phyloP scores from a whole-genome alignment of 2,329 filamentous ascomycete species.

The Hypoxylon sp. region DNA sequence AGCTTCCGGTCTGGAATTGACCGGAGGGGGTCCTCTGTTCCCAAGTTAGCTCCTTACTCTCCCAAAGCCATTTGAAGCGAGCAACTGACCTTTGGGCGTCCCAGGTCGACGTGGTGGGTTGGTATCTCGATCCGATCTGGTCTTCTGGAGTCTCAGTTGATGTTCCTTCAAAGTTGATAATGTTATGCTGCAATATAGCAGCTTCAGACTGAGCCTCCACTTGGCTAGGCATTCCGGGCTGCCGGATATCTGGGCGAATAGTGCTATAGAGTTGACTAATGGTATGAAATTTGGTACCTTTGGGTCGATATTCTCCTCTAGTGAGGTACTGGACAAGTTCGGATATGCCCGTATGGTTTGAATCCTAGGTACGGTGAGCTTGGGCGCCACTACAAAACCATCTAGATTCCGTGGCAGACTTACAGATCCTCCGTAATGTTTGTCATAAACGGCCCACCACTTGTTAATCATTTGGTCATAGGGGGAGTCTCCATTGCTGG shows the following conservation, averaged over 20 bases:
- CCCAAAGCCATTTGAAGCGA: neutral
- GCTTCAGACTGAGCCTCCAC: constrained; percentile 37
- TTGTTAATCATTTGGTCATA: constrained; percentile 85
- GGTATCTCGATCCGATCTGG: constrained; percentile 49
- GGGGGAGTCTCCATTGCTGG: constrained; percentile 63
- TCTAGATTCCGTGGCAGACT: too few relatives aligned
- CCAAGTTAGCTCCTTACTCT: constrained; percentile 28
- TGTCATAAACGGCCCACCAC: constrained; percentile 96
- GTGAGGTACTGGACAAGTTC: constrained; percentile 62
- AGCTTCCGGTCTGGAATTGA: constrained; percentile 82
- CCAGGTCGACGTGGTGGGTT: constrained; percentile 53
- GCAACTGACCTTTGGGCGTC: constrained; percentile 62
- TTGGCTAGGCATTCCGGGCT: constrained; percentile 30
- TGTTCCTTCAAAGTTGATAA: constrained; percentile 53
- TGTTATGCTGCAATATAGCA: constrained; percentile 36
- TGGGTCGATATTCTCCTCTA: constrained; percentile 61
- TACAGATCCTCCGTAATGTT: constrained; percentile 74
- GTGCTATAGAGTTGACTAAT: constrained; percentile 48
- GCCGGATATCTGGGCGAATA: constrained; percentile 38
- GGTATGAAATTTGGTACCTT: constrained; percentile 26
- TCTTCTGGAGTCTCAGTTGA: constrained; percentile 59
- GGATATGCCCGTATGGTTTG: constrained; percentile 33
- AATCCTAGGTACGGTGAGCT: constrained; percentile 37
- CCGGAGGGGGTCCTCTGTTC: constrained; percentile 67
- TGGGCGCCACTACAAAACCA: too few relatives aligned